Evolutionary conservation across 2,329 filamentous ascomycete species (phyloP).

Genomic region (Hymenoscyphus albidus): DNA sequence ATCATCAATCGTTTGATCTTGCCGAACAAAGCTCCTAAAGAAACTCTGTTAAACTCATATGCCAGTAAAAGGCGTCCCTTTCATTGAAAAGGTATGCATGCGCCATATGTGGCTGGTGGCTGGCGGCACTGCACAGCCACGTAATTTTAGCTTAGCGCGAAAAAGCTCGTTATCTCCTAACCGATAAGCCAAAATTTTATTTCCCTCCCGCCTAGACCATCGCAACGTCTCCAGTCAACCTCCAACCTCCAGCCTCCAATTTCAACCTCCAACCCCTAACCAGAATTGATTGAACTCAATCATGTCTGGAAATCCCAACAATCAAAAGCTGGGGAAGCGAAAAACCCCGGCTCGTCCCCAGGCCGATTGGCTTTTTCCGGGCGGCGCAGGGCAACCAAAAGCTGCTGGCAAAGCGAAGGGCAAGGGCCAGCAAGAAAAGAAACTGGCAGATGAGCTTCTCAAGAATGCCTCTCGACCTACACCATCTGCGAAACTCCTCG

Average conservation of each 20-base stretch:
- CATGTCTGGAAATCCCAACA: slow-evolving; percentile 34
- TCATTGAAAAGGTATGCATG: no score
- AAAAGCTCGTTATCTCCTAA: neutral
- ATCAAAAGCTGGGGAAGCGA: slow-evolving; percentile 34
- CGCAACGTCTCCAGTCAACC: neutral
- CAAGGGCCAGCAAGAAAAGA: slow-evolving; percentile 31
- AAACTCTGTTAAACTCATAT: no score
- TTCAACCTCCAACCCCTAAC: slow-evolving; percentile 3
- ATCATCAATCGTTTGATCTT: no score
- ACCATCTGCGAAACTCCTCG: slow-evolving; percentile 59
- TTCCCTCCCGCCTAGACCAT: neutral
- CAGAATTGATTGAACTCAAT: slow-evolving; percentile 14
- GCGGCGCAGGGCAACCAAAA: slow-evolving; percentile 17
- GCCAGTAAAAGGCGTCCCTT: no score
- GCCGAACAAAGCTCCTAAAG: no score
- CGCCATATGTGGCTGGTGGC: no score
- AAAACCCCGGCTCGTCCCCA: slow-evolving; percentile 25
- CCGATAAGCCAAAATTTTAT: slow-evolving; percentile 1
- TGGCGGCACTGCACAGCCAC: neutral
- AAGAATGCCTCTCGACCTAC: slow-evolving; percentile 29
- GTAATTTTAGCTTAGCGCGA: neutral
- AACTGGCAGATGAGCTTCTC: slow-evolving; percentile 31
- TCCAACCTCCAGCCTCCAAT: no score
- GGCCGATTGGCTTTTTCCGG: slow-evolving; percentile 35
- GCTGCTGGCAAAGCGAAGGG: slow-evolving; percentile 17